A percentile compares a stretch with the other conserved stretches of the same genome.
phyloP scores from a whole-genome alignment of 805 yeast species.

The Komagataella kurtzmanii region DNA sequence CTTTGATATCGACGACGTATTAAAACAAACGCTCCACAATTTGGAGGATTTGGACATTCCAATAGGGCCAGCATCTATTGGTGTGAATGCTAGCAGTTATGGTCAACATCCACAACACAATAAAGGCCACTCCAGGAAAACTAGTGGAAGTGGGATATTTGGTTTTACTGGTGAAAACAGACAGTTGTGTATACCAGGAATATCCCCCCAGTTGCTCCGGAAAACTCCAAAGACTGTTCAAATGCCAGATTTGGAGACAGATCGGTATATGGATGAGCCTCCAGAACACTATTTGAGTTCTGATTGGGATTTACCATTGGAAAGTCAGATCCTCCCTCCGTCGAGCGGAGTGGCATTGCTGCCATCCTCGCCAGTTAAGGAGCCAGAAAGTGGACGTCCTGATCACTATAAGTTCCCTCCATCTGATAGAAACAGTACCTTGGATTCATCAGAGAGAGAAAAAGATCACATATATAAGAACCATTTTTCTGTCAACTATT shows the following conservation, averaged over 20 bases:
- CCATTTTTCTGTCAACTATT: not conserved
- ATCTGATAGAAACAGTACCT: not conserved
- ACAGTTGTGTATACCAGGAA: constrained; percentile 47
- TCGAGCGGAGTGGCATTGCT: not conserved
- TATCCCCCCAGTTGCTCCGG: constrained; percentile 6
- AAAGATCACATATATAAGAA: not conserved
- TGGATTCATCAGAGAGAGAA: not conserved
- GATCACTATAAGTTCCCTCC: constrained; percentile 2
- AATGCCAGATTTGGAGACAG: not conserved
- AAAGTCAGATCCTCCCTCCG: not conserved
- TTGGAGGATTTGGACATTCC: not conserved
- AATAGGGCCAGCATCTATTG: not conserved
- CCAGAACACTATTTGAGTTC: constrained; percentile 11
- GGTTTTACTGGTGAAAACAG: constrained; percentile 43
- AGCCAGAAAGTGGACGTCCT: constrained; percentile 1
- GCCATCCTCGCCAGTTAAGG: not conserved
- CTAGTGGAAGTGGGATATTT: constrained; percentile 73
- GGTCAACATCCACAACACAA: not conserved
- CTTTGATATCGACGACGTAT: not conserved
- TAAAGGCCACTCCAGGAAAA: constrained; percentile 39
- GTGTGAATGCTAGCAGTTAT: not conserved
- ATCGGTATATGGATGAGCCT: not conserved
- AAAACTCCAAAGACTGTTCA: not conserved
- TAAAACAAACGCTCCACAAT: not conserved
- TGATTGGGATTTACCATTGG: constrained; percentile 1